These are phyloP conservation scores for Tuber umbilicatum DNA, from an alignment of 495 filamentous ascomycete genomes.

Conservation along the genomic window DNA sequence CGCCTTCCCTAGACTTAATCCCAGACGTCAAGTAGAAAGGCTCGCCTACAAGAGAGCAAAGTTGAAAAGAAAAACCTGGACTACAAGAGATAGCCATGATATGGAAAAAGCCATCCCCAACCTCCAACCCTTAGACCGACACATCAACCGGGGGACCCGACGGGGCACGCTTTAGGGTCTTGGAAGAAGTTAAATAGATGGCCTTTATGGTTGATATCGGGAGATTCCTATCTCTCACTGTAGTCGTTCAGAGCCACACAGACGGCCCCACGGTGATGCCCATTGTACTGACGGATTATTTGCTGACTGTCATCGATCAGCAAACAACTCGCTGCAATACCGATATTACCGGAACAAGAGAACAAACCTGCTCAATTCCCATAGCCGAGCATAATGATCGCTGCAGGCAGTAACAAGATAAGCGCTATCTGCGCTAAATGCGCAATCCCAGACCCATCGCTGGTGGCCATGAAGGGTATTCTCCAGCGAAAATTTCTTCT, in stretches of 20 bases:
- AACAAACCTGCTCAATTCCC: conserved; percentile 64
- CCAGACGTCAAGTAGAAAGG: background rate
- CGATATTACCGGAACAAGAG: background rate
- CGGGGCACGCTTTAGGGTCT: background rate
- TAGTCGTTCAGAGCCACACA: conserved; percentile 98
- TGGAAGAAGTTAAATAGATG: background rate
- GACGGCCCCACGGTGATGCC: conserved; percentile 89
- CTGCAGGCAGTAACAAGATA: conserved; percentile 97
- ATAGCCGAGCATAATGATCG: conserved; percentile 94
- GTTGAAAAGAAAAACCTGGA: background rate
- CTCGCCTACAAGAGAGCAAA: background rate
- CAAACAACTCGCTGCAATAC: background rate
- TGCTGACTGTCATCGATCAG: conserved; percentile 53
- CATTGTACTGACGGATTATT: conserved; percentile 96
- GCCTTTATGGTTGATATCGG: background rate
- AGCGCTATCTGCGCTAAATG: conserved; percentile 91
- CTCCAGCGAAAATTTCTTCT: conserved; percentile 67
- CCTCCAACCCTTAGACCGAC: background rate
- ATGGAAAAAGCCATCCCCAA: background rate
- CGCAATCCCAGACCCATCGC: conserved; percentile 99
- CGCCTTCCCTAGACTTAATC: background rate
- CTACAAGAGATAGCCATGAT: background rate
- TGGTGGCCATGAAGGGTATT: conserved; percentile 90
- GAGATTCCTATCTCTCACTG: conserved; percentile 55
- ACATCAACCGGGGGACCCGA: background rate